Base-by-base conservation (phyloP, 2,329 filamentous ascomycete species). In the Periconia sp. region DNA sequence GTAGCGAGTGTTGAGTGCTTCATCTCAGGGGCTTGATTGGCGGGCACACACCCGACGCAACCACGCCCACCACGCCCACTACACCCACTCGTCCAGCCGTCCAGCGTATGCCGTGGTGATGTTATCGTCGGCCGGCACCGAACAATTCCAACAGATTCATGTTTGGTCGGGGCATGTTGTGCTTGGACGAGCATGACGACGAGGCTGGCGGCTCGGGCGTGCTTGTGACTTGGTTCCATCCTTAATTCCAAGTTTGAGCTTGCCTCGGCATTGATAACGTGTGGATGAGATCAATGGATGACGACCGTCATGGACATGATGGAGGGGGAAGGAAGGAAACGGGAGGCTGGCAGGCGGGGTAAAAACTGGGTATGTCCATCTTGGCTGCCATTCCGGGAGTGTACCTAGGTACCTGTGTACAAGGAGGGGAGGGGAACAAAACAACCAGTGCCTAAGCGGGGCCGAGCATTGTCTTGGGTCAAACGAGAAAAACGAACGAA, bases 371-470 rank as follows among this genome's bases (percentile, higher is more conserved):
- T n/a, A n/a, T n/a, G n/a, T n/a, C 52, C 6, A 52, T 47, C 54
- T 59, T 63, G 60, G 61, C 55, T 57, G 60, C 59, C 58, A n/a
- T 56, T 49, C 18, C 31, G 54, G 31, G 7, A 33, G 31, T 8
- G 8, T 7, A 8, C 31, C 14, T 33, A 33, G 31, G 7, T 14
- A 33, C 31, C 31, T 14, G n/a, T n/a, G n/a, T n/a, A n/a, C n/a
- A n/a, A n/a, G n/a, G n/a, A n/a, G n/a, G n/a, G n/a, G n/a, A n/a
- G n/a, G n/a, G n/a, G n/a, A n/a, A 27, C 23, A 8, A 27, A 27
- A 27, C 23, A 8, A 27, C 23, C 8, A 27, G 5, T 8, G 3
- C 23, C 23, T 8, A 27, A 27, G 23, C 23, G 23, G 23, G 23
- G 23, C 23, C 23, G n/a, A n/a, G n/a, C n/a, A 27, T 27, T 27